Evolutionary conservation across 305 asterid genomes (phyloP).

Genomic region (Euphrasia arctica): DNA sequence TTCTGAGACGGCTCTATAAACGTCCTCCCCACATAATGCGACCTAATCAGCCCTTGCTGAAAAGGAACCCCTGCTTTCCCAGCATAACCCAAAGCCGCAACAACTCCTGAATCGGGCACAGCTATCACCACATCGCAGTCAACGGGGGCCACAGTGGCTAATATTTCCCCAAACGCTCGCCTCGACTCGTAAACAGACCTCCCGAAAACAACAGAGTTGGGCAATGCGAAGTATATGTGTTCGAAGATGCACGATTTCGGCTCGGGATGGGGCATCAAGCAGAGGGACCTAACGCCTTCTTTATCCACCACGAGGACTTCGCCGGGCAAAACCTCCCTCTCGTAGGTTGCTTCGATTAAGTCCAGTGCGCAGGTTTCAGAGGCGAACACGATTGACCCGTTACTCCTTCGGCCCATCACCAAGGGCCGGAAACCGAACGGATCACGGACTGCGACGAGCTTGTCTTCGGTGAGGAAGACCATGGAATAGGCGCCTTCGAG

Average conservation of each 20-base stretch:
- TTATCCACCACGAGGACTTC: slow-evolving; percentile 83
- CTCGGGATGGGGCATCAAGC: slow-evolving; percentile 52
- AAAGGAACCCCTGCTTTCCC: slow-evolving; percentile 59
- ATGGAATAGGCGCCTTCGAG: slow-evolving; percentile 87
- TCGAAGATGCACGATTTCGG: slow-evolving; percentile 64
- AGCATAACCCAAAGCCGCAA: slow-evolving; percentile 67
- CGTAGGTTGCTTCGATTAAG: slow-evolving; percentile 76
- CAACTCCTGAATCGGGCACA: slow-evolving; percentile 67
- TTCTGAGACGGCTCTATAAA: slow-evolving; percentile 93
- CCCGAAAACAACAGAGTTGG: slow-evolving; percentile 54
- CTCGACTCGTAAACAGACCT: slow-evolving; percentile 52
- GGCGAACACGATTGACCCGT: slow-evolving; percentile 82
- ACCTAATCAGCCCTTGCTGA: slow-evolving; percentile 82
- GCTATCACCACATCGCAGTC: slow-evolving; percentile 76
- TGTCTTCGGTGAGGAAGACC: slow-evolving; percentile 85
- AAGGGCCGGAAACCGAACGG: slow-evolving; percentile 85
- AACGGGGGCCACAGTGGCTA: slow-evolving; percentile 52
- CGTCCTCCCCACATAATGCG: slow-evolving; percentile 89
- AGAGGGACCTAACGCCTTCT: slow-evolving; percentile 58
- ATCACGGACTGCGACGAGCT: slow-evolving; percentile 77
- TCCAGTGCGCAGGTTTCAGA: slow-evolving; percentile 92
- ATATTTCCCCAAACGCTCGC: slow-evolving; percentile 44
- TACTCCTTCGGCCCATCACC: slow-evolving; percentile 88
- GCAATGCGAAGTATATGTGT: slow-evolving; percentile 59
- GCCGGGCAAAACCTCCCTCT: slow-evolving; percentile 78